Percentiles rank a stretch among this genome's conserved stretches.
Evolutionary conservation across 495 filamentous ascomycete species (phyloP).

Genomic region (Tuber melanosporum): DNA sequence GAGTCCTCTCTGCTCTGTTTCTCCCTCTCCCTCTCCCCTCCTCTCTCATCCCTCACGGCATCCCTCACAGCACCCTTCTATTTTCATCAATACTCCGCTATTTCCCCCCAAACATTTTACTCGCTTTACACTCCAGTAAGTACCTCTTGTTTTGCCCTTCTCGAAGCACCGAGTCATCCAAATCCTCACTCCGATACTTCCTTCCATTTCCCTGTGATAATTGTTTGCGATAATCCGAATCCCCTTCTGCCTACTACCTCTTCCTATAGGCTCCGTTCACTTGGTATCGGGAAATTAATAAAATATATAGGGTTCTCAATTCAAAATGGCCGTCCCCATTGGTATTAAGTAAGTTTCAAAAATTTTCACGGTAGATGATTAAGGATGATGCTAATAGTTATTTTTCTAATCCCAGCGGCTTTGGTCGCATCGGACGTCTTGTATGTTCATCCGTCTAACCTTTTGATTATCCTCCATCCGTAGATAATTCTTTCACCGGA

Average conservation of each 20-base stretch:
- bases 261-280: background rate
- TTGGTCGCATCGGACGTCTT: conserved; percentile 98
- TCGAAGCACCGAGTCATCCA: background rate
- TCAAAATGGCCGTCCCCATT: conserved; percentile 40
- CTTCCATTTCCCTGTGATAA: background rate
- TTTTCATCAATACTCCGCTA: conserved; percentile 8
- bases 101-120: conserved; percentile 1
- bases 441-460: conserved; percentile 48
- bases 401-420: conserved; percentile 67
- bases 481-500: background rate
- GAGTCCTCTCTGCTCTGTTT: conserved; percentile 17
- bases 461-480: background rate
- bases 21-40: conserved; percentile 13
- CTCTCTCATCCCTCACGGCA: conserved; percentile 27
- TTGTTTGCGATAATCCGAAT: background rate
- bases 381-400: background rate
- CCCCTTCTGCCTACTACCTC: background rate
- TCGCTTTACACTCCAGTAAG: conserved; percentile 22
- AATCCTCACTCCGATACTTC: background rate
- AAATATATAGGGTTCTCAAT: background rate
- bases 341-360: conserved; percentile 39
- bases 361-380: background rate
- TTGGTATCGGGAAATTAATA: background rate
- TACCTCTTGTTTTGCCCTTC: background rate
- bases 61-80: conserved; percentile 1